These are phyloP conservation scores for Aotearoamyces nothofagi DNA, from an alignment of 2,329 filamentous ascomycete species.

Conservation along the genomic window DNA sequence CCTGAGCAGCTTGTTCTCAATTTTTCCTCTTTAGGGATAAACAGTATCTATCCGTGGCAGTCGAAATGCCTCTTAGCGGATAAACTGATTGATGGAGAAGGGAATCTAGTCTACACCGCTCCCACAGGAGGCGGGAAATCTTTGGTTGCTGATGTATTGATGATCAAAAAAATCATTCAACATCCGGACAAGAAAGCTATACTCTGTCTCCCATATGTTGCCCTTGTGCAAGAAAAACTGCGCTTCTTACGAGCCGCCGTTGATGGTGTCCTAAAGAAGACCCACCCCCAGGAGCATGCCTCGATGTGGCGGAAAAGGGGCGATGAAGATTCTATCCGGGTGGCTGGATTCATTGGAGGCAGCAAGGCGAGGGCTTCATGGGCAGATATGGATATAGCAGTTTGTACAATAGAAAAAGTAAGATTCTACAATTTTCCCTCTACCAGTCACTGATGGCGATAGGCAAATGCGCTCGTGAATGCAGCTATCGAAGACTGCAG, in stretches of 20 bases:
- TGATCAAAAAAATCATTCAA: constrained; percentile 56
- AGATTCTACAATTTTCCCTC: no score
- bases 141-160: constrained; percentile 55
- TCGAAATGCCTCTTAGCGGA: constrained; percentile 55
- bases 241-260: constrained; percentile 57
- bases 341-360: constrained; percentile 63
- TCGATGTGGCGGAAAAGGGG: constrained; percentile 37
- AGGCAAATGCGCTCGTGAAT: constrained; percentile 65
- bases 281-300: constrained; percentile 10
- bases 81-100: constrained; percentile 47
- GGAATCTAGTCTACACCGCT: constrained; percentile 65
- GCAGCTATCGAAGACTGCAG: constrained; percentile 56
- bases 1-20: constrained; percentile 46
- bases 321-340: constrained; percentile 42
- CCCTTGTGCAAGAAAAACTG: constrained; percentile 66
- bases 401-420: constrained; percentile 70
- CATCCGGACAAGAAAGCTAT: constrained; percentile 51
- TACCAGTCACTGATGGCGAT: constrained; percentile 4
- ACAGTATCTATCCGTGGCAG: constrained; percentile 66
- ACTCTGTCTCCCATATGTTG: constrained; percentile 62
- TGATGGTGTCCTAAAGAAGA: constrained; percentile 32
- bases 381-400: constrained; percentile 62
- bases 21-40: constrained; percentile 50
- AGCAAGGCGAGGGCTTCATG: constrained; percentile 51
- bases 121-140: constrained; percentile 70